Base-by-base conservation (phyloP, 768 basidiomycete species). In the Podaxis sp. region DNA sequence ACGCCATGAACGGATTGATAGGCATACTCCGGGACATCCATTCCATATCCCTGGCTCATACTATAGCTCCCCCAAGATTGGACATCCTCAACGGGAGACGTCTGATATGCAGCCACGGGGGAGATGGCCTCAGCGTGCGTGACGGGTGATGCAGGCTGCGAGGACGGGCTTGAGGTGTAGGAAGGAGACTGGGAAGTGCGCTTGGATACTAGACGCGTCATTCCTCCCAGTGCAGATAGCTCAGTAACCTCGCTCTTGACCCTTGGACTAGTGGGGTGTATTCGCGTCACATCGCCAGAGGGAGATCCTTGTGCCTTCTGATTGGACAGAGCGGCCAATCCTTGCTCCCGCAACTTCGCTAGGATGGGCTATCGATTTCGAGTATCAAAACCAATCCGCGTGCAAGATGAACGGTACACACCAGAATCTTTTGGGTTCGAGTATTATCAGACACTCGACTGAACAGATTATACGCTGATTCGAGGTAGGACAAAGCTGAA, bases 401-500 rank as follows among this genome's bases (percentile, higher is more conserved):
- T 18, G 38, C 9, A 59, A 23, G 14, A 14, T 13, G 16, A n/a
- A 59, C 27, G 57, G n/a, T 25, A 76, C 82, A 56, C 57, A 86
- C 87, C 63, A 89, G 69, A 35, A 89, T 84, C 67, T 85, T 87
- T 13, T 76, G 75, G 11, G 83, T 83, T 40, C 83, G 77, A 5
- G 81, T 68, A 52, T 73, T 79, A 64, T 84, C 80, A 3, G 80
- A 76, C 2, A 87, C 84, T 35, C 76, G 76, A 42, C 77, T 72
- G 66, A 89, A 89, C 10, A 89, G 70, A 57, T 77, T 79, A 63
- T 77, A 79, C 0, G 86, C 87, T 1, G 82, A 80, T 52, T 88
- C 87, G n/a, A 90, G 71, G 67, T 88, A 83, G 2, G 83, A 82
- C n/a, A 87, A 70, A 2, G 88, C 87, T 58, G 86, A 87, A 0